Evolutionary conservation across 2,329 filamentous ascomycete genomes (phyloP).

Genomic region (Neofusicoccum ribis): DNA sequence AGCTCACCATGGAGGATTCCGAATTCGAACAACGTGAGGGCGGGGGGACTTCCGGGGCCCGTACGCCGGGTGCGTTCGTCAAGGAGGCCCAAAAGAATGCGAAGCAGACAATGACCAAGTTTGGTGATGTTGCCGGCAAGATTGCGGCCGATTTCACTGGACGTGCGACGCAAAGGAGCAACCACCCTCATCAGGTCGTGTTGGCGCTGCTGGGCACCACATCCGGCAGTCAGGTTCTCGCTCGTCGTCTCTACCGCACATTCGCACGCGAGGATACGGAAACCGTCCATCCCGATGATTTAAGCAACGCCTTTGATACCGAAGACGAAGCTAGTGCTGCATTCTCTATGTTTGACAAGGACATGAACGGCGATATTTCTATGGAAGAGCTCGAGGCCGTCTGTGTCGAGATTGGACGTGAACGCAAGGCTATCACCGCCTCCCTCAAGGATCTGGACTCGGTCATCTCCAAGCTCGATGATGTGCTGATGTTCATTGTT

Average conservation of each 20-base stretch:
- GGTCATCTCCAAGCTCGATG: slow-evolving; percentile 85
- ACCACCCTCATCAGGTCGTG: slow-evolving; percentile 82
- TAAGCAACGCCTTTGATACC: slow-evolving; percentile 75
- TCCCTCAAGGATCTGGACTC: slow-evolving; percentile 94
- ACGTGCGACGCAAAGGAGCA: slow-evolving; percentile 64
- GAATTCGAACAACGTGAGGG: slow-evolving; percentile 68
- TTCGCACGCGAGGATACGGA: slow-evolving; percentile 75
- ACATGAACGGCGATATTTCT: slow-evolving; percentile 93
- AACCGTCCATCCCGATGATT: slow-evolving; percentile 74
- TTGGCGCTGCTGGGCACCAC: slow-evolving; percentile 73
- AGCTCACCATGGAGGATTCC: slow-evolving; percentile 69
- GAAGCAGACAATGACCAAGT: slow-evolving; percentile 71
- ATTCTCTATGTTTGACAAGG: slow-evolving; percentile 91
- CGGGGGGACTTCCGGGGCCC: slow-evolving; percentile 56
- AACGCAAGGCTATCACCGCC: slow-evolving; percentile 92
- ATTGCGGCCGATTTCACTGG: slow-evolving; percentile 93
- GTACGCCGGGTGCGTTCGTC: slow-evolving; percentile 73
- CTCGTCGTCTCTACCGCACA: slow-evolving; percentile 83
- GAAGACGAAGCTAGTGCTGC: slow-evolving; percentile 86
- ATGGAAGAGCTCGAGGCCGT: slow-evolving; percentile 93
- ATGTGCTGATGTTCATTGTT: slow-evolving; percentile 86
- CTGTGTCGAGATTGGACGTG: slow-evolving; percentile 89
- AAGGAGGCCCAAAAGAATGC: slow-evolving; percentile 72
- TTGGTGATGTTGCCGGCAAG: slow-evolving; percentile 80
- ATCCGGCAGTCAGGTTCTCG: slow-evolving; percentile 75